Conservation (phyloP, 371 early-diverging fungal genomes). For the Dichotomocladium elegans region DNA sequence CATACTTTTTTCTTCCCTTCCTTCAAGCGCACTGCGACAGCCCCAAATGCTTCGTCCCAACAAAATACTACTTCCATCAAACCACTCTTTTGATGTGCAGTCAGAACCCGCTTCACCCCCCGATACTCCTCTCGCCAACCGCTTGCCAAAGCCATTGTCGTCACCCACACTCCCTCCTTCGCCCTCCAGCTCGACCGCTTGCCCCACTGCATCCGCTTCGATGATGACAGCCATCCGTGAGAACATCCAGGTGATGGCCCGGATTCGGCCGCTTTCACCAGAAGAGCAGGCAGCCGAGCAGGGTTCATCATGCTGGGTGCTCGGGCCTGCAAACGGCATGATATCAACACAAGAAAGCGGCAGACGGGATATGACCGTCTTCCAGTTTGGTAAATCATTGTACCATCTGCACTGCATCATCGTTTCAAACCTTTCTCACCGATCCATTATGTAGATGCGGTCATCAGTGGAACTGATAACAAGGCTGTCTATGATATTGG, state of each 20-base stretch:
- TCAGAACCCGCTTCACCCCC: slow-evolving; percentile 9
- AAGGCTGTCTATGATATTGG: slow-evolving; percentile 7
- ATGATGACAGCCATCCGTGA: slow-evolving; percentile 12
- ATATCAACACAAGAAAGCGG: neutral
- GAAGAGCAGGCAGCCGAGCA: neutral
- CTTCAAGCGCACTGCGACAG: neutral
- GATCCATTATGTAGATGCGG: slow-evolving; percentile 6
- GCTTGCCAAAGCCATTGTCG: slow-evolving; percentile 1
- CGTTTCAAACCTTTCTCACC: neutral
- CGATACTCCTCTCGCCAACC: slow-evolving; percentile 4
- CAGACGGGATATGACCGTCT: neutral
- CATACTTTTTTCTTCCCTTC: neutral
- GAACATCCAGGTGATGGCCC: slow-evolving; percentile 40
- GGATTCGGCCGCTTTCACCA: slow-evolving; percentile 29
- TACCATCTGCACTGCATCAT: neutral
- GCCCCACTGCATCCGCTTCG: neutral
- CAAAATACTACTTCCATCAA: neutral
- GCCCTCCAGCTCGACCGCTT: neutral
- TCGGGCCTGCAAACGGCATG: slow-evolving; percentile 3
- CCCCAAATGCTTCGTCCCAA: too few species aligned
- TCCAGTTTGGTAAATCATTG: slow-evolving; percentile 6
- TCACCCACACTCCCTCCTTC: slow-evolving; percentile 4
- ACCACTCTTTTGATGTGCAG: neutral
- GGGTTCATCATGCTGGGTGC: slow-evolving; percentile 1
- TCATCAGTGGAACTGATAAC: slow-evolving; percentile 9